Evolutionary conservation across 2,329 filamentous ascomycete species (phyloP), one percentile per base, ranked within the genome.

Genomic region (Lachnellula hyalina): DNA sequence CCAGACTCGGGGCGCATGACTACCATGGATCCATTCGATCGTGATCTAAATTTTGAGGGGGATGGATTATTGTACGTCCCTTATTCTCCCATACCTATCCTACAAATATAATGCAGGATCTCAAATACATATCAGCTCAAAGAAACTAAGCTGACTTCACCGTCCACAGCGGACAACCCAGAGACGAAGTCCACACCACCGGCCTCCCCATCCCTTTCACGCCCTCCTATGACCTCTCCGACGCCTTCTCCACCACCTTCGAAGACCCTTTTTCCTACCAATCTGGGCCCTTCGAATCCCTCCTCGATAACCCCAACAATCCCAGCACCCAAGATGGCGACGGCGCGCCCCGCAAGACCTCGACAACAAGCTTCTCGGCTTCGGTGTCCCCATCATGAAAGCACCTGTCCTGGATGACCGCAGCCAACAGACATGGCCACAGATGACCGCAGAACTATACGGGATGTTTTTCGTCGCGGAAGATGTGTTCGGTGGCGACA

Each of bases 401-500:
- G 75, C 78, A 36, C 79, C 80, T 4, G 73, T 90, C 7, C 71
- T 90, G 48, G 87, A 89, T 62, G 86, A 87, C 59, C 72, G 77
- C 6, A 85, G 82, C 51, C 78, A 84, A 49, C 28, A 32, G 4
- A 80, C 81, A 32, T 83, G 87, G 52, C 75, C 88, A 11, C 77
- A 74, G 63, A 84, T 92, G 77, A 79, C 80, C 21, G 88, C 88
- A 54, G 88, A 93, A 72, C 75, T 93, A 12, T 89, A 90, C 66
- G 89, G 89, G 78, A 92, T 93, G 88, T 93, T 93, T 76, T 91
- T 92, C 67, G 81, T 93, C 25, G 89, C 89, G 45, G 89, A 93
- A 68, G 88, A 90, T 64, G 87, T 90, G 5, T 92, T 89, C 75
- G 76, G 77, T 8, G 64, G 61, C 28, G 67, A 68, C 34, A 63